phyloP scores from a whole-genome alignment of 129 eudicot genomes.

The Artemisia tridentata region DNA sequence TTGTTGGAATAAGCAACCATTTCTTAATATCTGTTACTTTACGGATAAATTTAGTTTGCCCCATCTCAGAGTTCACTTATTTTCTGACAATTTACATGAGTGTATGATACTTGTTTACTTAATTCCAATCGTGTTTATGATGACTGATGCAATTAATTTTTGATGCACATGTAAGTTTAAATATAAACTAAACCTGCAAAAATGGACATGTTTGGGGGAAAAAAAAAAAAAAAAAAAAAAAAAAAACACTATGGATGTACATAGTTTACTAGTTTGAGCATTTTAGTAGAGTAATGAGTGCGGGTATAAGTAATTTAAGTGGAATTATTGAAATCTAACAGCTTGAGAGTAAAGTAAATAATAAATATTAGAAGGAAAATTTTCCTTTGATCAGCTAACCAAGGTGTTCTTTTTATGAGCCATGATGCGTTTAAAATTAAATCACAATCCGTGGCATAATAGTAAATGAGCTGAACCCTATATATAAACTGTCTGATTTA shows the following conservation, averaged over 20 bases:
- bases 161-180: not conserved
- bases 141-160: not conserved
- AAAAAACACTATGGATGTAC: not conserved
- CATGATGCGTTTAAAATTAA: not conserved
- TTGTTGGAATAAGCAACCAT: conserved; percentile 5
- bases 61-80: not conserved
- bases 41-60: not conserved
- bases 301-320: not conserved
- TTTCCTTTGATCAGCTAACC: not conserved
- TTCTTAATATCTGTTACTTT: not conserved
- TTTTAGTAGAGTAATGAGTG: not conserved
- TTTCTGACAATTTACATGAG: not conserved
- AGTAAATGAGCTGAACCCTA: conserved; percentile 1
- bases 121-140: not conserved
- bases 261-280: not conserved
- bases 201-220: not conserved
- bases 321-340: not conserved
- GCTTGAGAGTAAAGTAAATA: not conserved
- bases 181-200: not conserved
- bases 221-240: not conserved
- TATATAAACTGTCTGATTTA: not conserved
- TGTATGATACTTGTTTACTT: not conserved
- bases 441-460: not conserved
- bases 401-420: conserved; percentile 12
- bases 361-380: not conserved